These are phyloP conservation scores for Aspergillus nidulans DNA, from an alignment of 495 filamentous ascomycete genomes.

Conservation along the genomic window DNA sequence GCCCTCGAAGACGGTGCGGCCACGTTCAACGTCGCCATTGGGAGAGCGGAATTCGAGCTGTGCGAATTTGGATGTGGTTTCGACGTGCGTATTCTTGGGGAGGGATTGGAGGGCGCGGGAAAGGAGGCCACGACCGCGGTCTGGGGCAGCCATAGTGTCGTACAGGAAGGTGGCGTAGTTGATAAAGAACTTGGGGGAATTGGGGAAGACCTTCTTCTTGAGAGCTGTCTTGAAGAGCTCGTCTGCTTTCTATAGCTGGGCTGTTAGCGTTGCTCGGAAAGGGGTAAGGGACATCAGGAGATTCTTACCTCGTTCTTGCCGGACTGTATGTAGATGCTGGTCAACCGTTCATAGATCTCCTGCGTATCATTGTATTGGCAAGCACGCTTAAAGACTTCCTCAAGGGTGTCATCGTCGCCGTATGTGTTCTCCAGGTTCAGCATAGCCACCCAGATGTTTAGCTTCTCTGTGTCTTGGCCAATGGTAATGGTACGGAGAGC, in stretches of 20 bases:
- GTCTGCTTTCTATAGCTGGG: constrained; percentile 68
- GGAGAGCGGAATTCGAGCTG: constrained; percentile 83
- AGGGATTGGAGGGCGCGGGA: constrained; percentile 83
- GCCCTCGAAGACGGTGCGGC: constrained; percentile 90
- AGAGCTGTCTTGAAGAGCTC: constrained; percentile 77
- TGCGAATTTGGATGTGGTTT: constrained; percentile 80
- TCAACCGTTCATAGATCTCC: constrained; percentile 83
- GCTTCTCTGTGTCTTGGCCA: constrained; percentile 79
- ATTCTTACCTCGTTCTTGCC: constrained; percentile 62
- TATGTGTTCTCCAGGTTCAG: constrained; percentile 92
- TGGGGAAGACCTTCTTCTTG: constrained; percentile 79
- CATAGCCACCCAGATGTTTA: constrained; percentile 91
- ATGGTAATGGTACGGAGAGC: constrained; percentile 86
- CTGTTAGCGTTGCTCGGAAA: constrained; percentile 25
- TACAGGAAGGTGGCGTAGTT: constrained; percentile 95
- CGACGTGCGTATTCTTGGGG: constrained; percentile 63
- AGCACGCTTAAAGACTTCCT: constrained; percentile 85
- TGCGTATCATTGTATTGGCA: constrained; percentile 91
- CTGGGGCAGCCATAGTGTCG: constrained; percentile 59
- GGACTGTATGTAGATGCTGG: constrained; percentile 91
- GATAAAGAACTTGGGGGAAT: constrained; percentile 73
- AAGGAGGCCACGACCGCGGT: constrained; percentile 74
- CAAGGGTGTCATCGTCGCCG: constrained; percentile 76
- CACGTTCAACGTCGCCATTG: constrained; percentile 82
- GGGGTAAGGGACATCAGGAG: neutral